phyloP scores from a whole-genome alignment of 805 yeast genomes.

The Cyberlindnera nakhonratchasimensis region DNA sequence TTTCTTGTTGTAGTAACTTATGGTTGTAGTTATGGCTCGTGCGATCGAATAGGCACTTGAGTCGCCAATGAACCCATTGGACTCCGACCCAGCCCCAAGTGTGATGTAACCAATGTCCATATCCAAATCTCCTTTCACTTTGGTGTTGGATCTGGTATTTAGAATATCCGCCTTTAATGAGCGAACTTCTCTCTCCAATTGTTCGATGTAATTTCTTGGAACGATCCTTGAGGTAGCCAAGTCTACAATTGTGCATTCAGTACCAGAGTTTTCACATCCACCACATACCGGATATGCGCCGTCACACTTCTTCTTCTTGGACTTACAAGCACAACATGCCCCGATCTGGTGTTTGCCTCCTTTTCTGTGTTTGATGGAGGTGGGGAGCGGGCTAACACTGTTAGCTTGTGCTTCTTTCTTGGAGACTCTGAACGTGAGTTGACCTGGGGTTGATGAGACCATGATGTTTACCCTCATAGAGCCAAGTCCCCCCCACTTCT shows the following conservation, averaged over 20 bases:
- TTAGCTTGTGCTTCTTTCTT: constrained; percentile 4
- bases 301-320: constrained; percentile 48
- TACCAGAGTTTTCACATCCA: constrained; percentile 38
- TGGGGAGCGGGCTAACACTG: neutral
- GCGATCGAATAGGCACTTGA: constrained; percentile 34
- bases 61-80: constrained; percentile 29
- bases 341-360: constrained; percentile 36
- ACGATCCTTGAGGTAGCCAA: constrained; percentile 46
- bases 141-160: neutral
- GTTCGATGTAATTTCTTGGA: constrained; percentile 43
- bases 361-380: constrained; percentile 4
- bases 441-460: constrained; percentile 1
- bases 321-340: constrained; percentile 50
- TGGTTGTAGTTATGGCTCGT: constrained; percentile 27
- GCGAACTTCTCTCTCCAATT: constrained; percentile 36
- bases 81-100: constrained; percentile 30
- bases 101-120: constrained; percentile 32
- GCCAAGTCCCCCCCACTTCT: too few species aligned
- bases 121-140: constrained; percentile 15
- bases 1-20: constrained; percentile 17
- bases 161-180: neutral
- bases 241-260: constrained; percentile 45
- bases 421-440: constrained; percentile 11
- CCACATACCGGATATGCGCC: constrained; percentile 47
- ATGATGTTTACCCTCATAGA: too few species aligned